Evolutionary conservation across 139 green algal genomes (phyloP).

Genomic region (Asterochloris erici): DNA sequence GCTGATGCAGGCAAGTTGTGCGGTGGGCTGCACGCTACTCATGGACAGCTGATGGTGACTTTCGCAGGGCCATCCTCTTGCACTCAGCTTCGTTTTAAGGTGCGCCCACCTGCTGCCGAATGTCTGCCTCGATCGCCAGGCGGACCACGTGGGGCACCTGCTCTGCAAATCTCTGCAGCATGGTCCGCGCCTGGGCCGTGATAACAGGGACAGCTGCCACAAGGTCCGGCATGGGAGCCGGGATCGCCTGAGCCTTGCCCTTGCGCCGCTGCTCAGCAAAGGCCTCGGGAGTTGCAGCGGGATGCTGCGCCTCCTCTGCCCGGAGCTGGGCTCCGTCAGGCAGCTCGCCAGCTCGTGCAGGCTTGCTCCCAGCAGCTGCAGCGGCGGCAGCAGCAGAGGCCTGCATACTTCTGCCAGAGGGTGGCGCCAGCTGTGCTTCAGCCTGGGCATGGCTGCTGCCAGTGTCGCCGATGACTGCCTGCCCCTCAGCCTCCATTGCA

Average conservation of each 20-base stretch:
- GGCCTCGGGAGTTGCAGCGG: not conserved
- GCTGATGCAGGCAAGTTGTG: no score
- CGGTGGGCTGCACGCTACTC: not conserved
- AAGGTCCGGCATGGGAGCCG: not conserved
- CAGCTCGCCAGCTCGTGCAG: not conserved
- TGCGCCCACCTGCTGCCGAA: constrained; percentile 1
- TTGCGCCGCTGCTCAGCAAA: not conserved
- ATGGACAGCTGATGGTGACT: constrained; percentile 18
- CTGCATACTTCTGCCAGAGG: no score
- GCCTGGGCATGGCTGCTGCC: not conserved
- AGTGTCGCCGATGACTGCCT: not conserved
- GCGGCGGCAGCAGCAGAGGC: not conserved
- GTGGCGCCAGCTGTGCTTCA: no score
- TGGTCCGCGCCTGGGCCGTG: not conserved
- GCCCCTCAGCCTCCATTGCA: not conserved
- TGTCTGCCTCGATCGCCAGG: constrained; percentile 22
- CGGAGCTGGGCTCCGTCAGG: constrained; percentile 5
- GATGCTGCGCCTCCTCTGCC: not conserved
- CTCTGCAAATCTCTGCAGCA: not conserved
- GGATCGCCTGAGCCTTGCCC: not conserved
- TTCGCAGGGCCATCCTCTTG: constrained; percentile 6
- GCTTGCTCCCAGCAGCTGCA: not conserved
- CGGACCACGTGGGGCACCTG: constrained; percentile 28
- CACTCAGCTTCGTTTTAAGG: not conserved
- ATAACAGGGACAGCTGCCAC: not conserved